phyloP scores from a whole-genome alignment of 306 rosid species.

The Prosopis cineraria region DNA sequence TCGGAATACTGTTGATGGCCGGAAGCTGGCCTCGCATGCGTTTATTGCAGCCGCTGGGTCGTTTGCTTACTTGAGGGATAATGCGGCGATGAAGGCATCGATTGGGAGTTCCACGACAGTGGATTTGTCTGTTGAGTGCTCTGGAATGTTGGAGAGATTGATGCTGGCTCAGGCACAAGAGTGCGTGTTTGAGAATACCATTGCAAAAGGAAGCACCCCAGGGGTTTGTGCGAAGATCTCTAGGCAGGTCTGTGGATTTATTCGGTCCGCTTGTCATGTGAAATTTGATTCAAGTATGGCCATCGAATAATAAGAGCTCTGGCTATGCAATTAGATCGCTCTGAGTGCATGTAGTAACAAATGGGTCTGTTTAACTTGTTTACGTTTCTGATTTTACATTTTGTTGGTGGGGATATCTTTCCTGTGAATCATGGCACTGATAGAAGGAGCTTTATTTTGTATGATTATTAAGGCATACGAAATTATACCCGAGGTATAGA shows the following conservation, averaged over 20 bases:
- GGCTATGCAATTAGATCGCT: background rate
- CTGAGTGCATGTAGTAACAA: constrained; percentile 2
- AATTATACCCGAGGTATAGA: background rate
- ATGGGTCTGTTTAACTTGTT: constrained; percentile 2
- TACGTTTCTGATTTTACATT: background rate
- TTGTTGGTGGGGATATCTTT: background rate
- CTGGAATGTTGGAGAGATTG: constrained; percentile 90
- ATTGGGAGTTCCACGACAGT: constrained; percentile 78
- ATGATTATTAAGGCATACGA: background rate
- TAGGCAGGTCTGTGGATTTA: constrained; percentile 69
- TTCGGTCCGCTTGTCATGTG: background rate
- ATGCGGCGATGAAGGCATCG: constrained; percentile 79
- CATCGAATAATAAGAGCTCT: background rate
- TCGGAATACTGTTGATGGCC: constrained; percentile 79
- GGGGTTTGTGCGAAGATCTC: constrained; percentile 98
- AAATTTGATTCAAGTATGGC: background rate
- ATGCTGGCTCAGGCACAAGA: constrained; percentile 99
- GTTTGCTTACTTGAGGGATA: constrained; percentile 70
- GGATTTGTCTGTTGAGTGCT: constrained; percentile 81
- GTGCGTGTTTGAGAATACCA: constrained; percentile 88
- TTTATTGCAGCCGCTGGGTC: constrained; percentile 89
- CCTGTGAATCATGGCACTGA: background rate
- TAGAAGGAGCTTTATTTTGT: background rate
- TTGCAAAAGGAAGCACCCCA: constrained; percentile 93
- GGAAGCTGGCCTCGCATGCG: constrained; percentile 78